Conservation (phyloP, 352 stramenopile genomes). For the Phytopythium montanum region DNA sequence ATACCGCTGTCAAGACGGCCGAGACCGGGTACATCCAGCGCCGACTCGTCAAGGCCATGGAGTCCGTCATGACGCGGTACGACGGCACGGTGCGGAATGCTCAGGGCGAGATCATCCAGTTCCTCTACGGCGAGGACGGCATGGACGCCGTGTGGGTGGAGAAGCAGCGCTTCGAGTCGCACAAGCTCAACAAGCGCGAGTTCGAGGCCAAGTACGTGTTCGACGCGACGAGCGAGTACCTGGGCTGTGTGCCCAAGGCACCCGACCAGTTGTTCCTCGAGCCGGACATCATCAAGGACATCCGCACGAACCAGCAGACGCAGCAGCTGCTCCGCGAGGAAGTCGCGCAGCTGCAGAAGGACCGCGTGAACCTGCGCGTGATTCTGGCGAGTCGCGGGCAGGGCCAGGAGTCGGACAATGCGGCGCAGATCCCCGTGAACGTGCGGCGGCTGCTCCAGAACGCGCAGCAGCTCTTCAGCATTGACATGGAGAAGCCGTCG, state of each 20-base stretch:
- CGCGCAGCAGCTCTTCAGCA: conserved; percentile 92
- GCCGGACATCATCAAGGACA: conserved; percentile 86
- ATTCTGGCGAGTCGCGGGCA: conserved; percentile 95
- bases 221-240: conserved; percentile 90
- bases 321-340: conserved; percentile 94
- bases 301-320: conserved; percentile 92
- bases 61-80: conserved; percentile 98
- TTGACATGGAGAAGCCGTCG: conserved; percentile 91
- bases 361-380: conserved; percentile 92
- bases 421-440: conserved; percentile 91
- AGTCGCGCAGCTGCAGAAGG: conserved; percentile 91
- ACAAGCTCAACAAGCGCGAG: conserved; percentile 87
- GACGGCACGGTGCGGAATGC: conserved; percentile 98
- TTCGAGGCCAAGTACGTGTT: conserved; percentile 95
- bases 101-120: conserved; percentile 85
- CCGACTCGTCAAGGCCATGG: conserved; percentile 99
- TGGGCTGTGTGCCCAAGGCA: conserved; percentile 88
- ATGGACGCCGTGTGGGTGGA: conserved; percentile 99
- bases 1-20: conserved; percentile 99
- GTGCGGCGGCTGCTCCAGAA: conserved; percentile 96
- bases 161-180: conserved; percentile 93
- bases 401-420: conserved; percentile 90
- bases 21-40: conserved; percentile 99
- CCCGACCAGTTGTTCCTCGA: conserved; percentile 83
- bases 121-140: conserved; percentile 96